These are phyloP conservation scores for Cordyceps pruinosa DNA, from an alignment of 2,329 filamentous ascomycete genomes.

Conservation along the genomic window DNA sequence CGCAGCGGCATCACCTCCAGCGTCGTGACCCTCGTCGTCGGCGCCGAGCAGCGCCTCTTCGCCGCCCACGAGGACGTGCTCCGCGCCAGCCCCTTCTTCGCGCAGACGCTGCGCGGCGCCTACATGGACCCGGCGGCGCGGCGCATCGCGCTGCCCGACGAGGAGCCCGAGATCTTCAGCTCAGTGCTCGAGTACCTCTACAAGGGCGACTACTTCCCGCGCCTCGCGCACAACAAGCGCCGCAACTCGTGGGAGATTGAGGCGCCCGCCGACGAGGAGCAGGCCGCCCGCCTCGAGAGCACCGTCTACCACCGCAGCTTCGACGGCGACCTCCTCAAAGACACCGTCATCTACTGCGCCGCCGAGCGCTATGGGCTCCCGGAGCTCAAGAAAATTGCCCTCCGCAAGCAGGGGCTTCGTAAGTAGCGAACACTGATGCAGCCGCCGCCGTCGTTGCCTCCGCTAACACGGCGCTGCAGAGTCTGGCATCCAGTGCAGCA, in stretches of 20 bases:
- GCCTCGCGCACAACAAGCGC: conserved; percentile 74
- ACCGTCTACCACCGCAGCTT: conserved; percentile 62
- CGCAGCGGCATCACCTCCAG: conserved; percentile 54
- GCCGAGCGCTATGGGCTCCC: conserved; percentile 78
- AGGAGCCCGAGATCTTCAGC: conserved; percentile 86
- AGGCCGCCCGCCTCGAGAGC: conserved; percentile 45
- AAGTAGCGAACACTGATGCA: conserved; percentile 24
- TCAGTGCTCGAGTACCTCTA: conserved; percentile 87
- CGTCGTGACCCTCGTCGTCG: conserved; percentile 74
- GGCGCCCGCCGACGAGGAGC: conserved; percentile 38
- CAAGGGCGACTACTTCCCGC: conserved; percentile 89
- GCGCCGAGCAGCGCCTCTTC: conserved; percentile 78
- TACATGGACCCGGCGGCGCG: conserved; percentile 41
- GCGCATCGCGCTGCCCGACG: conserved; percentile 72
- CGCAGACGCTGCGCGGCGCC: conserved; percentile 27
- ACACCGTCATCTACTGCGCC: conserved; percentile 86
- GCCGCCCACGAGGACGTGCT: conserved; percentile 87
- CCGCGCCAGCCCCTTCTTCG: conserved; percentile 70
- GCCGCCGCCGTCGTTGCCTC: neutral
- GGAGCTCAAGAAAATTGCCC: conserved; percentile 74
- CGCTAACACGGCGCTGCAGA: conserved; percentile 34
- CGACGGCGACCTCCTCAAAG: conserved; percentile 68
- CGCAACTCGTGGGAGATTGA: conserved; percentile 79
- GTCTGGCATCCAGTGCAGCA: conserved; percentile 74
- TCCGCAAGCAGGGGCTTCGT: conserved; percentile 85